Conservation (phyloP, 371 early-diverging fungal species). For the Sporodiniella umbellata region DNA sequence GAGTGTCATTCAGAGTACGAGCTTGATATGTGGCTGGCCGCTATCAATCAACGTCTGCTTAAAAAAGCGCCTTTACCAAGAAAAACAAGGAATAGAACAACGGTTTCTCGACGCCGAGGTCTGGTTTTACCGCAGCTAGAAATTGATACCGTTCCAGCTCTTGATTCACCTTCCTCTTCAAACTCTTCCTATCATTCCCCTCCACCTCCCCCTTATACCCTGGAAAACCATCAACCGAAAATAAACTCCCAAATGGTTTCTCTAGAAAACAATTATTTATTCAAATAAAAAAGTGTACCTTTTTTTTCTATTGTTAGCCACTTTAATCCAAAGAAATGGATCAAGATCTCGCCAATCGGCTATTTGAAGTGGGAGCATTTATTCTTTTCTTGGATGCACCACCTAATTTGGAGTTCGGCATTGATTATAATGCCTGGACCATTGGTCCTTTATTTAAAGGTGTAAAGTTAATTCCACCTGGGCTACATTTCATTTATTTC, state of each 20-base stretch:
- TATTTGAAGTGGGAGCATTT: slow-evolving; percentile 78
- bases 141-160: slow-evolving; percentile 5
- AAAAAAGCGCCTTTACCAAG: neutral
- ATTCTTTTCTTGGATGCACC: slow-evolving; percentile 85
- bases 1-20: slow-evolving; percentile 25
- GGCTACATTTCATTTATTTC: slow-evolving; percentile 90
- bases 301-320: too few species aligned
- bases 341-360: slow-evolving; percentile 66
- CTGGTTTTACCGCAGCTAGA: slow-evolving; percentile 15
- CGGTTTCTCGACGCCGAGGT: slow-evolving; percentile 22
- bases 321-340: slow-evolving; percentile 15
- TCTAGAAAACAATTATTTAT: neutral
- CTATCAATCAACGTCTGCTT: slow-evolving; percentile 11
- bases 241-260: neutral
- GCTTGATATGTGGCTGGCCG: slow-evolving; percentile 21
- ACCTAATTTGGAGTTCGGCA: slow-evolving; percentile 80
- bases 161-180: slow-evolving; percentile 17
- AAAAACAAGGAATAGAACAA: neutral
- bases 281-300: too few species aligned
- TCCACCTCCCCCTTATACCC: neutral
- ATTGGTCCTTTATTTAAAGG: slow-evolving; percentile 91
- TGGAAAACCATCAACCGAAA: neutral
- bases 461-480: slow-evolving; percentile 91
- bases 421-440: slow-evolving; percentile 90
- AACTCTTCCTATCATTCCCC: neutral